phyloP scores from a whole-genome alignment of 768 basidiomycete genomes.

The Boletellus ananiceps region DNA sequence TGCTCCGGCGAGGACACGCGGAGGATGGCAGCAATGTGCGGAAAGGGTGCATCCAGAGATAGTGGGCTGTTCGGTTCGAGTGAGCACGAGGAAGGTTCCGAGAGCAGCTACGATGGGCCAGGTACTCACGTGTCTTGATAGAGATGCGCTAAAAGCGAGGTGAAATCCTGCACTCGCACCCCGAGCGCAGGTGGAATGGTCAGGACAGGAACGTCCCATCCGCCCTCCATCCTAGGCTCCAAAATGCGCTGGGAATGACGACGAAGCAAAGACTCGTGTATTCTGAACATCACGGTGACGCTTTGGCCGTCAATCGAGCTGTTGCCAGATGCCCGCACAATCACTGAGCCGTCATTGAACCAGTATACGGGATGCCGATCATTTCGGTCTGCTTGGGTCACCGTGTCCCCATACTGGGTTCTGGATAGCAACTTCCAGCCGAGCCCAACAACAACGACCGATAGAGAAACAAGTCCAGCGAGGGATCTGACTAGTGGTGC shows the following conservation, averaged over 20 bases:
- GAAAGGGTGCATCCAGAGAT: constrained; percentile 39
- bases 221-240: constrained; percentile 1
- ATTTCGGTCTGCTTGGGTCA: neutral
- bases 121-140: constrained; percentile 64
- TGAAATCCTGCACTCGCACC: constrained; percentile 46
- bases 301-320: constrained; percentile 8
- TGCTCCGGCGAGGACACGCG: constrained; percentile 53
- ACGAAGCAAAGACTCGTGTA: constrained; percentile 50
- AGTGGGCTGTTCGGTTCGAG: constrained; percentile 39
- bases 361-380: constrained; percentile 50
- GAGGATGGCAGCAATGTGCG: constrained; percentile 49
- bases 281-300: constrained; percentile 41
- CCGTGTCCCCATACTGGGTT: neutral
- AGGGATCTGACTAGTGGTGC: neutral
- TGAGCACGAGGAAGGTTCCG: neutral
- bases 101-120: neutral
- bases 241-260: constrained; percentile 41
- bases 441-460: constrained; percentile 4
- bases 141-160: constrained; percentile 54
- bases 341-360: constrained; percentile 62
- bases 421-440: constrained; percentile 4
- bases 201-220: constrained; percentile 14
- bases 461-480: constrained; percentile 5
- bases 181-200: constrained; percentile 36
- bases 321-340: constrained; percentile 41